A percentile compares a stretch with the other conserved stretches of the same genome.
Conservation (phyloP, 2,329 filamentous ascomycete species). For the Balansia obtecta region DNA sequence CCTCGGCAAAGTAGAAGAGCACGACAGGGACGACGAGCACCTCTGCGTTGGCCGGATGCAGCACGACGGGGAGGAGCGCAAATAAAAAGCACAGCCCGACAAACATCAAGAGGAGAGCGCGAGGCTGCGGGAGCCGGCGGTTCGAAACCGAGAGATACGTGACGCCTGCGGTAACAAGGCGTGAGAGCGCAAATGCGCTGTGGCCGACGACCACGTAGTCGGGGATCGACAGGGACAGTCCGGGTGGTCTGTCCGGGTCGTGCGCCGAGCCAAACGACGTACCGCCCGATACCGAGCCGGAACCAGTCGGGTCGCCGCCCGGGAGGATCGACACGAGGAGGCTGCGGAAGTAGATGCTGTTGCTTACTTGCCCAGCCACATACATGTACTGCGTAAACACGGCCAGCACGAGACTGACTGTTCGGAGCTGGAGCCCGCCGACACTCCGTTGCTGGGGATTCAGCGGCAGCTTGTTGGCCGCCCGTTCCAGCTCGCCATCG, state of each 20-base stretch:
- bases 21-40: slow-evolving; percentile 47
- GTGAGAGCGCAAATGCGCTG: slow-evolving; percentile 58
- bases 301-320: slow-evolving; percentile 10
- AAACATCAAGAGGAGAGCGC: slow-evolving; percentile 54
- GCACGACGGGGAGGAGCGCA: slow-evolving; percentile 32
- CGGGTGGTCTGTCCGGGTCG: slow-evolving; percentile 23
- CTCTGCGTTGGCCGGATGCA: slow-evolving; percentile 33
- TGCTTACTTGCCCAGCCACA: slow-evolving; percentile 58
- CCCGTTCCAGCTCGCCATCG: slow-evolving; percentile 40
- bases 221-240: slow-evolving; percentile 40
- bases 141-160: slow-evolving; percentile 43
- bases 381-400: slow-evolving; percentile 70
- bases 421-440: slow-evolving; percentile 40
- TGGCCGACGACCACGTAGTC: slow-evolving; percentile 64
- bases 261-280: slow-evolving; percentile 15
- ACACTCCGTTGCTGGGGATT: slow-evolving; percentile 35
- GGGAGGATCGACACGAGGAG: slow-evolving; percentile 33
- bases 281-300: slow-evolving; percentile 12
- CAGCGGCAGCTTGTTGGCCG: slow-evolving; percentile 34
- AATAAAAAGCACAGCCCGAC: slow-evolving; percentile 48
- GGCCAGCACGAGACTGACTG: slow-evolving; percentile 52
- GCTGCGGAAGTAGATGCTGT: slow-evolving; percentile 47
- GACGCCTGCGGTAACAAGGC: slow-evolving; percentile 54
- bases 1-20: slow-evolving; percentile 69
- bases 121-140: slow-evolving; percentile 47